Percentiles rank a stretch among this genome's conserved stretches.
Evolutionary conservation across 768 basidiomycete genomes (phyloP).

Genomic region (Psilocybe sp.): DNA sequence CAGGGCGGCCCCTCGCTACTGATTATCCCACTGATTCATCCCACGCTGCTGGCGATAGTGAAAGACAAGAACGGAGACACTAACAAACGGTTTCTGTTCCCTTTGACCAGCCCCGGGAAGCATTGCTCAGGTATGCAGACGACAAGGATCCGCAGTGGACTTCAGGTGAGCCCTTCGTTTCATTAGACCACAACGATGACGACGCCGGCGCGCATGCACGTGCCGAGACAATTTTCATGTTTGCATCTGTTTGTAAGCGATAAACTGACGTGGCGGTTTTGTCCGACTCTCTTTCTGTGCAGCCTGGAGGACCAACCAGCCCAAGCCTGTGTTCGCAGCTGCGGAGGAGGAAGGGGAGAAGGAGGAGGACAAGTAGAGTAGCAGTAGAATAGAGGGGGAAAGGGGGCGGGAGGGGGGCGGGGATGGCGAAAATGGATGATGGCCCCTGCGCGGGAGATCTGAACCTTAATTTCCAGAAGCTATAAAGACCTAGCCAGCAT

Average conservation of each 20-base stretch:
- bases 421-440: slow-evolving; percentile 34
- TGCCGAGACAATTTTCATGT: slow-evolving; percentile 30
- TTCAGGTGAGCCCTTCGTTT: slow-evolving; percentile 54
- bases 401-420: slow-evolving; percentile 16
- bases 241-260: slow-evolving; percentile 45
- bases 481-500: slow-evolving; percentile 78
- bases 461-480: slow-evolving; percentile 79
- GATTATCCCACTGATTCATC: slow-evolving; percentile 24
- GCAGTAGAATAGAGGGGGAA: slow-evolving; percentile 17
- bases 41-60: slow-evolving; percentile 18
- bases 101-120: slow-evolving; percentile 83
- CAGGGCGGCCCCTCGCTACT: slow-evolving; percentile 13
- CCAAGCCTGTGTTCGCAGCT: slow-evolving; percentile 79
- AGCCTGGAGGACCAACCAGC: slow-evolving; percentile 89
- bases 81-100: too few relatives aligned
- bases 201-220: slow-evolving; percentile 22
- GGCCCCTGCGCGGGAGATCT: slow-evolving; percentile 79
- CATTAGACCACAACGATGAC: slow-evolving; percentile 14
- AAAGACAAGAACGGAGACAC: too few relatives aligned
- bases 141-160: slow-evolving; percentile 85
- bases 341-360: slow-evolving; percentile 55
- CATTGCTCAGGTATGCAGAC: slow-evolving; percentile 89
- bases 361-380: slow-evolving; percentile 21
- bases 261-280: slow-evolving; percentile 64
- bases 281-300: slow-evolving; percentile 47